Evolutionary conservation across 768 basidiomycete species (phyloP), one percentile per base, ranked within the genome.

Genomic region (Auricularia cornea): DNA sequence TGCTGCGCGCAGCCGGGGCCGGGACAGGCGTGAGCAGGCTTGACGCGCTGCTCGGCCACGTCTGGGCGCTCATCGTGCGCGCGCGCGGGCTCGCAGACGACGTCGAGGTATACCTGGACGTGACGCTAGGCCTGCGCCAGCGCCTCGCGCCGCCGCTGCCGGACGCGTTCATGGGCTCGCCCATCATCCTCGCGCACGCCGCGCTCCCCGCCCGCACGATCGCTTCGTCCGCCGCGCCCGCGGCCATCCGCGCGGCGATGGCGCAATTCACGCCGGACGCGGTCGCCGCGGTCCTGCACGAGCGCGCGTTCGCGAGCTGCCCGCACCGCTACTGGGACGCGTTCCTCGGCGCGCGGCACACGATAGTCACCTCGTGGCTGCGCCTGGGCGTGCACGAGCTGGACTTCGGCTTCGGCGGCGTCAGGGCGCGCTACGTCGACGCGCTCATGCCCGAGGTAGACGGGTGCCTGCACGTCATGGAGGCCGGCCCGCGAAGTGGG

Each of bases 301-400:
- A 74, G 59, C 68, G 73, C 61, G 73, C 73, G 14, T 72, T 72
- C 61, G 73, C 73, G 60, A 60, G 65, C 8, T 70, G 70, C 61
- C 68, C 75, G 28, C 70, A 71, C 35, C 67, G 76, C 38, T 68
- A 69, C 62, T 76, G 78, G 75, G 70, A 66, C 38, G 74, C 69
- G 40, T 79, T 76, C 66, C 63, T 77, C 32, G 76, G 75, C 12
- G 60, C 68, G 54, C 64, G 72, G 38, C 70, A 77, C 57, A 65
- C 68, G 10, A 72, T 78, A 26, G 68, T 75, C 8, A 76, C 74
- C 23, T 73, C 75, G 29, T 78, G 77, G 76, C 63, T 75, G 59
- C 59, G 70, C 38, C 64, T 74, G 14, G 74, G 72, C 23, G 64
- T 72, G 60, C 72, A 76, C 40, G 72, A 73, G 41, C 65, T 76